These are phyloP conservation scores for Phytophthora pisi DNA, from an alignment of 352 stramenopile genomes.

Conservation along the genomic window DNA sequence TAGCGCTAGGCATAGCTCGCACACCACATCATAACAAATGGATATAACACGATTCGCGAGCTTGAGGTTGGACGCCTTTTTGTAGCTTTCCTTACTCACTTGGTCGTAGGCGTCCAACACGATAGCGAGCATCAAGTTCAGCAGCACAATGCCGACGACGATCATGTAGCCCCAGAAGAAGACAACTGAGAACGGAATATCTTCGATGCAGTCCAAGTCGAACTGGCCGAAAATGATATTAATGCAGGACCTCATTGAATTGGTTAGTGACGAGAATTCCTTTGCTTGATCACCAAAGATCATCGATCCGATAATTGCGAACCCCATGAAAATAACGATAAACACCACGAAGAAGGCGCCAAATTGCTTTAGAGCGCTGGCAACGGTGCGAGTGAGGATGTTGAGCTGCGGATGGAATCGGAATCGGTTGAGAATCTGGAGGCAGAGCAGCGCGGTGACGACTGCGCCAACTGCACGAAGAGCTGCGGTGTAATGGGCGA, in stretches of 20 bases:
- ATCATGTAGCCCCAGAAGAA: slow-evolving; percentile 79
- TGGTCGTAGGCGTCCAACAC: slow-evolving; percentile 64
- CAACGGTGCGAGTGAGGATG: slow-evolving; percentile 58
- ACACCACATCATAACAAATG: slow-evolving; percentile 30
- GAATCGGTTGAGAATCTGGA: slow-evolving; percentile 54
- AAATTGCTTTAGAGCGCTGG: slow-evolving; percentile 54
- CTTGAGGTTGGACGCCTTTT: slow-evolving; percentile 25
- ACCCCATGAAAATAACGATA: slow-evolving; percentile 60
- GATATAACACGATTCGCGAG: slow-evolving; percentile 26
- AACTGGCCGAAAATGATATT: slow-evolving; percentile 75
- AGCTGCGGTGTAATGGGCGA: slow-evolving; percentile 37
- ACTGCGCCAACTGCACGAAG: slow-evolving; percentile 40
- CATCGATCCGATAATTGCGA: slow-evolving; percentile 48
- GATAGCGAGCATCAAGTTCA: slow-evolving; percentile 81
- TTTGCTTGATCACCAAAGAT: slow-evolving; percentile 62
- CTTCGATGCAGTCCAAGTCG: slow-evolving; percentile 52
- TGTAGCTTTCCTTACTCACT: slow-evolving; percentile 44
- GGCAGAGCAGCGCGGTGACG: slow-evolving; percentile 39
- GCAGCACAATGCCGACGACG: slow-evolving; percentile 60
- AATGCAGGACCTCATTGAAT: slow-evolving; percentile 56
- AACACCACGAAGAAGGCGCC: slow-evolving; percentile 60
- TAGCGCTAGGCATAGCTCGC: slow-evolving; percentile 2
- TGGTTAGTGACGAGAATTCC: slow-evolving; percentile 48
- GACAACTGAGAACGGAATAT: slow-evolving; percentile 38
- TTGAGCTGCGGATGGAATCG: slow-evolving; percentile 61